A percentile compares a stretch with the other conserved stretches of the same genome.
Evolutionary conservation across 2,329 filamentous ascomycete species (phyloP).

Genomic region (Aspergillus sp.): DNA sequence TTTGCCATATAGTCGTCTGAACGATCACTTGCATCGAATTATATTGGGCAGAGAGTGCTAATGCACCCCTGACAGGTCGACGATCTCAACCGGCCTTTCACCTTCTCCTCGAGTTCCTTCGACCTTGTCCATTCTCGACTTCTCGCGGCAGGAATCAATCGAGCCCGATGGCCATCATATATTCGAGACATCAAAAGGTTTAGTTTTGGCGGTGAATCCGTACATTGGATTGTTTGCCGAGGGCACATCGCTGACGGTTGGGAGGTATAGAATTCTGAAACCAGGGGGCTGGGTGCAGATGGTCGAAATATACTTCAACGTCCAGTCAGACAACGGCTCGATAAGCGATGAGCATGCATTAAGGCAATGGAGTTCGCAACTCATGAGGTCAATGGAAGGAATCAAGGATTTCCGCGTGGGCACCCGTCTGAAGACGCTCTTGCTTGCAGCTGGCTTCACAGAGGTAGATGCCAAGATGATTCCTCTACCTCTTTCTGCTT

Average conservation of each 20-base stretch:
- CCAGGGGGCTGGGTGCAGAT: slow-evolving; percentile 86
- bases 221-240: background rate
- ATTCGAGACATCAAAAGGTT: slow-evolving; percentile 71
- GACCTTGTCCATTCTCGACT: slow-evolving; percentile 79
- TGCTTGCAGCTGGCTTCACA: slow-evolving; percentile 67
- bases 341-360: slow-evolving; percentile 70
- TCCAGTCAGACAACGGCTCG: slow-evolving; percentile 84
- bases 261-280: slow-evolving; percentile 54
- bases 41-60: background rate
- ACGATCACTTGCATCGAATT: background rate
- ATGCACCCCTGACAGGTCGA: slow-evolving; percentile 56
- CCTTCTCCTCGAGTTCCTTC: slow-evolving; percentile 72
- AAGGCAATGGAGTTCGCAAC: slow-evolving; percentile 67
- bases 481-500: slow-evolving; percentile 70
- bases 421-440: slow-evolving; percentile 62
- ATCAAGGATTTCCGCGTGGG: slow-evolving; percentile 70
- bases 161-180: slow-evolving; percentile 74
- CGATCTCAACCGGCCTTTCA: slow-evolving; percentile 71
- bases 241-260: slow-evolving; percentile 15
- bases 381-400: slow-evolving; percentile 65
- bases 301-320: slow-evolving; percentile 83
- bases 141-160: slow-evolving; percentile 67
- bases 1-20: background rate
- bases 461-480: slow-evolving; percentile 70
- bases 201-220: slow-evolving; percentile 21